Percentiles rank a stretch among this genome's conserved stretches.
Conservation (phyloP, 371 early-diverging fungal genomes). For the Nosema bombycis region DNA sequence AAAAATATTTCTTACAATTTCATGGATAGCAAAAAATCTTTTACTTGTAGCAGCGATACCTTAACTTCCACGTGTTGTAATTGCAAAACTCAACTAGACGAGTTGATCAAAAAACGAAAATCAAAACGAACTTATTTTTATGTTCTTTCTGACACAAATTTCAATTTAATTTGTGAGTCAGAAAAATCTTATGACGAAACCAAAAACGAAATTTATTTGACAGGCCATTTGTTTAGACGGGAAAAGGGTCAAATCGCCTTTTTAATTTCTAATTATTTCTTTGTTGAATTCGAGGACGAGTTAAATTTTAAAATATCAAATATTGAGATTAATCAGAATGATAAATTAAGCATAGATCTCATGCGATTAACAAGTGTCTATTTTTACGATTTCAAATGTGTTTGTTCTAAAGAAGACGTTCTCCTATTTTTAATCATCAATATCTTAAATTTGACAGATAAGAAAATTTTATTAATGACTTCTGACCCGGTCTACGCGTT, state of each 20-base stretch:
- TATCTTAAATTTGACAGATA: neutral
- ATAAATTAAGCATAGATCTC: neutral
- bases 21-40: neutral
- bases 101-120: neutral
- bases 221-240: neutral
- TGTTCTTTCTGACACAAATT: neutral
- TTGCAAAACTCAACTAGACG: slow-evolving; percentile 7
- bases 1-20: neutral
- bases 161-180: neutral
- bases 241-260: neutral
- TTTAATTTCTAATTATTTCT: neutral
- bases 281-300: neutral
- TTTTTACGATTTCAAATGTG: neutral
- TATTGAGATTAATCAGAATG: neutral
- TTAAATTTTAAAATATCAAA: neutral
- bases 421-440: slow-evolving; percentile 1
- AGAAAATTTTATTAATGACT: slow-evolving; percentile 6
- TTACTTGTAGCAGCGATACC: neutral
- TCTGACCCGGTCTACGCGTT: neutral
- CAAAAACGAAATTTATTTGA: neutral
- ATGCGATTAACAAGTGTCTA: neutral
- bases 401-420: neutral
- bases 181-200: neutral
- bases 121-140: neutral
- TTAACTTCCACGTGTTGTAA: neutral